These are phyloP conservation scores for Ophiostoma himal-ulmi DNA, from an alignment of 2,329 filamentous ascomycete genomes.

Conservation along the genomic window DNA sequence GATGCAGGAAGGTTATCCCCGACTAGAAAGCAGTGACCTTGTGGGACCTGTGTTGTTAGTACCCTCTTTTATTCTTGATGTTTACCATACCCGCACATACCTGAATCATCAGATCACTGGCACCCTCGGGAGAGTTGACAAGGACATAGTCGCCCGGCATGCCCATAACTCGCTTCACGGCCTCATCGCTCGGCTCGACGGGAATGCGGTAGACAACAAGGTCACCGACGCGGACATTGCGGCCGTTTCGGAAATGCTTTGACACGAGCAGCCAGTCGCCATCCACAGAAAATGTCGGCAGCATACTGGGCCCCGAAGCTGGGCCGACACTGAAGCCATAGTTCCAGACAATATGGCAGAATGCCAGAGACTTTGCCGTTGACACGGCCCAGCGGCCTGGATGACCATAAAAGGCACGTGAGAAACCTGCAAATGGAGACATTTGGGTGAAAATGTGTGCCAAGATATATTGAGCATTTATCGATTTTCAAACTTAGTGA, in stretches of 20 bases:
- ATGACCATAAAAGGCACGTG: conserved; percentile 34
- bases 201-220: conserved; percentile 75
- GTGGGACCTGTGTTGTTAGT: conserved; percentile 60
- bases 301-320: conserved; percentile 75
- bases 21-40: conserved; percentile 85
- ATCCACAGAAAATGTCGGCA: conserved; percentile 67
- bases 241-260: conserved; percentile 62
- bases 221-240: conserved; percentile 67
- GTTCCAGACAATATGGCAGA: conserved; percentile 48
- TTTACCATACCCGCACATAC: conserved; percentile 37
- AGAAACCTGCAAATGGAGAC: conserved; percentile 23
- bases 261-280: conserved; percentile 66
- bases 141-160: conserved; percentile 72
- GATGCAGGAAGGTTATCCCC: conserved; percentile 85
- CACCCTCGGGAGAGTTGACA: conserved; percentile 52
- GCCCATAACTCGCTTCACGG: conserved; percentile 73
- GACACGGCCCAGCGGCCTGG: conserved; percentile 41
- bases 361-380: conserved; percentile 43
- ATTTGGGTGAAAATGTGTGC: conserved; percentile 21
- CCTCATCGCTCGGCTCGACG: conserved; percentile 51
- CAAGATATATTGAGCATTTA: background rate
- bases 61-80: background rate
- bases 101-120: conserved; percentile 56
- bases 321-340: conserved; percentile 57
- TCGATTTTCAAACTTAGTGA: background rate